Base-by-base conservation (phyloP, 306 rosid genomes). In the Mimosa bimucronata region DNA sequence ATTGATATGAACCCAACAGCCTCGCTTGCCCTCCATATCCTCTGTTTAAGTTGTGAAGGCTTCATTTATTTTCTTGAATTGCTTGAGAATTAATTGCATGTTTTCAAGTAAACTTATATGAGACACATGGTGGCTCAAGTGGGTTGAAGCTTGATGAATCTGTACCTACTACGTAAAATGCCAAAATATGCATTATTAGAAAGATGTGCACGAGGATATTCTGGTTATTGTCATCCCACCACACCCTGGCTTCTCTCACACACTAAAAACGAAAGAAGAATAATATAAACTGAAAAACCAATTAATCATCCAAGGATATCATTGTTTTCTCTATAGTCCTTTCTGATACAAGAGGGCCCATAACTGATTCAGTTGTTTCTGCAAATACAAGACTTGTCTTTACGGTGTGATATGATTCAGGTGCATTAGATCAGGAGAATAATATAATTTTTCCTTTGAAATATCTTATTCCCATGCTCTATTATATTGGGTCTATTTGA, bases 321-420 rank as follows among this genome's bases (percentile, higher is more conserved):
- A 74, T 18, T 68, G 61, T 75, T 80, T 23, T 5, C 7, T 19
- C 18, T 30, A 34, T 64, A 74, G 82, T 71, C 80, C 55, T 75
- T 61, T 86, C 21, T 40, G 23, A 12, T 23, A 58, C 15, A 6
- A 50, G 52, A 61, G 90, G 90, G 82, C 65, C 84, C 84, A 66
- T 72, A 81, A 75, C 44, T 50, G 78, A 81, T 65, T 66, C 77
- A 78, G 61, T 44, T 13, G 72, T 60, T 13, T 66, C 50, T 53
- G 71, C 30, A 73, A 73, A 75, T 75, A 50, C 80, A 75, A 76
- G 11, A 75, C 82, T 66, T 79, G 87, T 84, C 86, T 62, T 68
- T 21, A 71, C 76, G 73, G 76, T 84, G 77, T 84, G 77, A 80
- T 80, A 71, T 40, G 67, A 29, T 46, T 65, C 53, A 71, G 80